These are phyloP conservation scores for Cercospora janseana DNA, from an alignment of 2,329 filamentous ascomycete species.

Conservation along the genomic window DNA sequence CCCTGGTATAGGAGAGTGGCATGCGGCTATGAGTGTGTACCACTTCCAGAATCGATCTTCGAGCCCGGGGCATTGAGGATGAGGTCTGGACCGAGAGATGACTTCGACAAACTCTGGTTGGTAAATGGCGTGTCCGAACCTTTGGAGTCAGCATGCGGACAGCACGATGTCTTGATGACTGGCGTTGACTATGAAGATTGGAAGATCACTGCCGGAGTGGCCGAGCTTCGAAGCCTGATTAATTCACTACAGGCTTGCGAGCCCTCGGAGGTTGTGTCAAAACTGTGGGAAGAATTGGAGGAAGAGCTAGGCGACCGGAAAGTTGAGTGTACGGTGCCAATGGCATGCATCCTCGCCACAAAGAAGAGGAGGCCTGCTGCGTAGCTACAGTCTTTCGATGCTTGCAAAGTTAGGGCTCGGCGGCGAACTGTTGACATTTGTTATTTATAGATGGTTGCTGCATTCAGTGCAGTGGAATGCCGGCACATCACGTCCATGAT, in stretches of 20 bases:
- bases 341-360: neutral
- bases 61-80: neutral
- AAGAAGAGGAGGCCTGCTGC: neutral
- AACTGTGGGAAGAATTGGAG: neutral
- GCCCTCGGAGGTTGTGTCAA: neutral
- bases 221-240: neutral
- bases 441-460: no score
- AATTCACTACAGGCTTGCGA: neutral
- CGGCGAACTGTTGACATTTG: no score
- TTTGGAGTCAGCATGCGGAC: neutral
- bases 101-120: neutral
- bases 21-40: conserved; percentile 4
- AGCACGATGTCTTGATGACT: neutral
- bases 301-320: neutral
- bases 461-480: no score
- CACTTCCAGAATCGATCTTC: neutral
- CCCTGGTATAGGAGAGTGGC: neutral
- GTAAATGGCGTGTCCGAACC: neutral
- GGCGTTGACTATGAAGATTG: neutral
- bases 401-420: no score
- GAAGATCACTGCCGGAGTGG: neutral
- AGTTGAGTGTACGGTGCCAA: neutral
- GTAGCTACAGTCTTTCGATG: no score
- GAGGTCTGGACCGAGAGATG: neutral
- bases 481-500: no score